A percentile compares a stretch with the other conserved stretches of the same genome.
These are phyloP conservation scores for Fragilaria radians DNA, from an alignment of 108 stramenopile genomes.

Conservation along the genomic window DNA sequence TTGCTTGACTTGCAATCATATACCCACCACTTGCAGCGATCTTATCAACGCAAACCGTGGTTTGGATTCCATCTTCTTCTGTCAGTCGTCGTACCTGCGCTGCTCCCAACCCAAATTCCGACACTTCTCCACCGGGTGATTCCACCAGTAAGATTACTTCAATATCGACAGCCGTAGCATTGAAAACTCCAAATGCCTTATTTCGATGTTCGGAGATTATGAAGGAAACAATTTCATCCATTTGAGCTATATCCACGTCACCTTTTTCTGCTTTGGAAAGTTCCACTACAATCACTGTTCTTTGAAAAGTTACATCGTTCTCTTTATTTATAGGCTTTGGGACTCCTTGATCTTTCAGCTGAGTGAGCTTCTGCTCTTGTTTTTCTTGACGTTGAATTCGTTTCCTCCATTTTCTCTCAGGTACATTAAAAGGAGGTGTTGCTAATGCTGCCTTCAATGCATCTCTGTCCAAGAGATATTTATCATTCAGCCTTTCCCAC, in stretches of 20 bases:
- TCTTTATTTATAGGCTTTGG: background rate
- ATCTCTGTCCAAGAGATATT: slow-evolving; percentile 50
- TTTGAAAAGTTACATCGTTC: slow-evolving; percentile 18
- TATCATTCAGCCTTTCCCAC: slow-evolving; percentile 78
- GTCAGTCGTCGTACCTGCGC: slow-evolving; percentile 53
- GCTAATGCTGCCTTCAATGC: slow-evolving; percentile 41
- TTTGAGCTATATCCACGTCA: slow-evolving; percentile 37
- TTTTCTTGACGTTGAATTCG: slow-evolving; percentile 9
- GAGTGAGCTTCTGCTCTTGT: background rate
- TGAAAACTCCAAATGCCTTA: slow-evolving; percentile 30
- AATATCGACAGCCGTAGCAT: slow-evolving; percentile 23
- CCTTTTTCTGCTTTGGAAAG: slow-evolving; percentile 33
- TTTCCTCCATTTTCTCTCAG: slow-evolving; percentile 6
- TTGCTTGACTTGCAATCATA: slow-evolving; percentile 55
- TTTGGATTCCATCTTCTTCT: slow-evolving; percentile 36
- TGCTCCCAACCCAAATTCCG: slow-evolving; percentile 70
- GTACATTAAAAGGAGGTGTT: slow-evolving; percentile 41
- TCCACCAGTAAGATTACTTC: slow-evolving; percentile 64
- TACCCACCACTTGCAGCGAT: slow-evolving; percentile 15
- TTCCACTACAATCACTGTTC: slow-evolving; percentile 63
- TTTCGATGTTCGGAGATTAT: slow-evolving; percentile 48
- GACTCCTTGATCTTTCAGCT: background rate
- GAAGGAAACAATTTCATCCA: slow-evolving; percentile 60
- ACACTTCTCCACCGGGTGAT: slow-evolving; percentile 63
- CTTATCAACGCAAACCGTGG: slow-evolving; percentile 37